Base-by-base conservation (phyloP, 2,329 filamentous ascomycete genomes). In the Colletotrichum trifolii region DNA sequence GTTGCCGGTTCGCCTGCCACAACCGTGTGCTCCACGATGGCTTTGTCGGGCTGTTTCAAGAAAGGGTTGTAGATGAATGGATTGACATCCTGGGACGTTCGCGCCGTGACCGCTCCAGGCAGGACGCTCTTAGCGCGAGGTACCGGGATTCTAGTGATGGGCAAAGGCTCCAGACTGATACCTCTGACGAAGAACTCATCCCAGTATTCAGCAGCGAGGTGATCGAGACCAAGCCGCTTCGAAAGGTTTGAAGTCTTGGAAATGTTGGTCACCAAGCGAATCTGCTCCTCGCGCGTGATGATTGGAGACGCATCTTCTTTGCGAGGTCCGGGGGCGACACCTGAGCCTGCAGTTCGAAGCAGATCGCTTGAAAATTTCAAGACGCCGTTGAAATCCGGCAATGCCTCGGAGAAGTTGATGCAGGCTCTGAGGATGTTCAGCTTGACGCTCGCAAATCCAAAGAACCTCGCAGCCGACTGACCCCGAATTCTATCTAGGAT, bases 41-140 rank as follows among this genome's bases (percentile, higher is more conserved):
- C 84, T 55, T 90, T 84, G 46, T 87, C 85, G 0, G 84, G 78
- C 57, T 85, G 84, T 76, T 94, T 93, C 17, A 94, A 79, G 72
- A 97, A 98, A 0, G 96, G 93, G 72, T 97, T 97, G 74, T 98
- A 97, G 62, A 99, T 92, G 71, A 99, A 97, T 0, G 96, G 96
- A 67, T 96, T 93, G 6, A 88, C 83, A 64, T 88, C 86, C 69
- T 88, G 85, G 4, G 86, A 88, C 12, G 83, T 81, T 49, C 85
- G 80, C 36, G 79, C 81, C 1, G 81, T 79, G 0, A 79, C 78
- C 4, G 80, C 81, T 8, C 84, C 84, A 0, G 85, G 84, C 12
- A 88, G 76, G 13, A 84, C 80, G 60, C 79, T 85, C 67, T 82
- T 86, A 2, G 84, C 81, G 71, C 94, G 91, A 6, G 90, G 84